These are phyloP conservation scores for Mycoemilia scoparia DNA, from an alignment of 192 early-diverging fungal species.

Conservation along the genomic window DNA sequence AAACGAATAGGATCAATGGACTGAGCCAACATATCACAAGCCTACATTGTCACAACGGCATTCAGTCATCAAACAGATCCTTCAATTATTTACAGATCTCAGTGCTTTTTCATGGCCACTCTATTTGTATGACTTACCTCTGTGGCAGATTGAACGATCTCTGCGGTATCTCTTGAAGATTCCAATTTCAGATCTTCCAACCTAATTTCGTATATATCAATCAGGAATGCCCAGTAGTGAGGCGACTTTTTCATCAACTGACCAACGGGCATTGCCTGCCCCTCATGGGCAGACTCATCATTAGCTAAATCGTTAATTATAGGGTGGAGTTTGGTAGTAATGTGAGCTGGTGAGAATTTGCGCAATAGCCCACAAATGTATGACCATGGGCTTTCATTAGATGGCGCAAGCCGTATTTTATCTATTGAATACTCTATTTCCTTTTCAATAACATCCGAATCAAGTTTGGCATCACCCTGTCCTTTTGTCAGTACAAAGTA, in stretches of 20 bases:
- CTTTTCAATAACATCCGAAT: constrained; percentile 21
- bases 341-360: constrained; percentile 13
- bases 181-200: no score
- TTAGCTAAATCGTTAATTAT: constrained; percentile 10
- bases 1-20: no score
- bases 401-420: constrained; percentile 63
- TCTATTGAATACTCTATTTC: constrained; percentile 52
- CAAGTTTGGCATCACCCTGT: constrained; percentile 8
- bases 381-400: constrained; percentile 85
- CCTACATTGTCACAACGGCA: no score
- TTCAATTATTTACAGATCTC: no score
- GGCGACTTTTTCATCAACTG: no score
- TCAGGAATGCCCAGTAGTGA: constrained; percentile 25
- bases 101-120: no score
- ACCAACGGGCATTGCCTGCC: no score
- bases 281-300: not conserved
- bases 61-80: no score
- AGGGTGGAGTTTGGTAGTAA: constrained; percentile 14
- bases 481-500: constrained; percentile 52
- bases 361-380: constrained; percentile 55
- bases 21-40: no score
- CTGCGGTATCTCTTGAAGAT: no score
- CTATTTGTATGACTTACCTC: no score
- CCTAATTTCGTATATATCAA: constrained; percentile 29
- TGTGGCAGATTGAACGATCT: no score